Evolutionary conservation across 2,329 filamentous ascomycete species (phyloP).

Genomic region (Talaromyces piceae): DNA sequence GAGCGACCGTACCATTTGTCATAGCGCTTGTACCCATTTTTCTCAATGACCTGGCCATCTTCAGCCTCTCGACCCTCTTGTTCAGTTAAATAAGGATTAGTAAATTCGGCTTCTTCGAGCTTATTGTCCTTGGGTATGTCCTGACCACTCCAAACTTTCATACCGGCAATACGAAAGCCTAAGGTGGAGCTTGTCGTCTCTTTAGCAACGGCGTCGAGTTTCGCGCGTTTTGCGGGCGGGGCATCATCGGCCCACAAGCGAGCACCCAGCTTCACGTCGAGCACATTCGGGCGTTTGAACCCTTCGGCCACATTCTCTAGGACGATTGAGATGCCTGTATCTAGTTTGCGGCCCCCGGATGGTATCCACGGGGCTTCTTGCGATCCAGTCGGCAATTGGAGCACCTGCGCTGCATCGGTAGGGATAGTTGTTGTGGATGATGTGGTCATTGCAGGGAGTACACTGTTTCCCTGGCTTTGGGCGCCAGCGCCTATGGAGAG

Average conservation of each 20-base stretch:
- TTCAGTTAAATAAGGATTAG: slow-evolving; percentile 26
- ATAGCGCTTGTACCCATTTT: slow-evolving; percentile 51
- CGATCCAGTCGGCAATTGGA: slow-evolving; percentile 18
- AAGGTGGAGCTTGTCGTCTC: slow-evolving; percentile 54
- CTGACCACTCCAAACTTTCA: slow-evolving; percentile 50
- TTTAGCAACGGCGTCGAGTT: slow-evolving; percentile 52
- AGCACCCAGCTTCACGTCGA: slow-evolving; percentile 86
- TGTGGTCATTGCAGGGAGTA: slow-evolving; percentile 19
- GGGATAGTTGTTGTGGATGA: slow-evolving; percentile 16
- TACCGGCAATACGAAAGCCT: slow-evolving; percentile 58
- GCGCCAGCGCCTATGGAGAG: slow-evolving; percentile 38
- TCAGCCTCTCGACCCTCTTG: slow-evolving; percentile 44
- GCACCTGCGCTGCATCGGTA: slow-evolving; percentile 10
- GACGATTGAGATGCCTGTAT: slow-evolving; percentile 72
- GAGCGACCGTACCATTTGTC: slow-evolving; percentile 60
- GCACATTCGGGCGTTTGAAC: slow-evolving; percentile 77
- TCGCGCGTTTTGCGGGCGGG: slow-evolving; percentile 48
- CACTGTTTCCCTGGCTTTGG: slow-evolving; percentile 38
- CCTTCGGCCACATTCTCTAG: slow-evolving; percentile 76
- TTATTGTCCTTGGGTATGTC: slow-evolving; percentile 19
- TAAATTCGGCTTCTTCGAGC: slow-evolving; percentile 17
- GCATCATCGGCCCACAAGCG: slow-evolving; percentile 75
- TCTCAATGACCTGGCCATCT: slow-evolving; percentile 36
- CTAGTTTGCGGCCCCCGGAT: slow-evolving; percentile 56
- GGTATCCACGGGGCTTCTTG: slow-evolving; percentile 35